These are phyloP conservation scores for Cordyceps sp. DNA, from an alignment of 2,329 filamentous ascomycete genomes.

Conservation along the genomic window DNA sequence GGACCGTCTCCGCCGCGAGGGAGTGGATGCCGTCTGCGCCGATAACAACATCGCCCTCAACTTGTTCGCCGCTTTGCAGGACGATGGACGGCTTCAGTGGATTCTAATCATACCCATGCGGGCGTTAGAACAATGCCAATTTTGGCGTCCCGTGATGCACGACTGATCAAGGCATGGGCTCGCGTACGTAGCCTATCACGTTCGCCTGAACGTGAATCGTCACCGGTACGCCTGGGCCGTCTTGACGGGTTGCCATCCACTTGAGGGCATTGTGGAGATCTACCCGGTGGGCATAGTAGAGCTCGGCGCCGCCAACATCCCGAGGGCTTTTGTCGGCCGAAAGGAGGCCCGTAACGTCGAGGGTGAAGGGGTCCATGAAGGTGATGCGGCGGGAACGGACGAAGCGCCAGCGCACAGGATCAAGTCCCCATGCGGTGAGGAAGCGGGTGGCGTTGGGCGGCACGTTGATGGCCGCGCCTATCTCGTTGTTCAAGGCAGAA, in stretches of 20 bases:
- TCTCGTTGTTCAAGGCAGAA: slow-evolving; percentile 18
- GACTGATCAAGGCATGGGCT: no score
- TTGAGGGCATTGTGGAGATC: slow-evolving; percentile 21
- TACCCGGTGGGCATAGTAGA: slow-evolving; percentile 21
- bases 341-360: slow-evolving; percentile 5
- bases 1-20: slow-evolving; percentile 10
- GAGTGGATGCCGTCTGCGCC: slow-evolving; percentile 27
- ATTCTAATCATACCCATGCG: slow-evolving; percentile 9
- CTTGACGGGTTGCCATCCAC: slow-evolving; percentile 13
- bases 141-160: no score
- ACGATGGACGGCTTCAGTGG: slow-evolving; percentile 10
- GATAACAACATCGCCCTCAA: slow-evolving; percentile 21
- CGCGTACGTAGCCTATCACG: slow-evolving; percentile 10
- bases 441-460: slow-evolving; percentile 19
- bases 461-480: slow-evolving; percentile 21
- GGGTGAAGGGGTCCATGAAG: slow-evolving; percentile 9
- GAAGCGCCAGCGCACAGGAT: slow-evolving; percentile 11
- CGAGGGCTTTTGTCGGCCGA: slow-evolving; percentile 5
- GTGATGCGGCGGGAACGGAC: slow-evolving; percentile 9
- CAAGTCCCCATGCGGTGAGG: slow-evolving; percentile 18
- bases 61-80: slow-evolving; percentile 11
- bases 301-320: slow-evolving; percentile 11
- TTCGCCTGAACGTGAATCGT: slow-evolving; percentile 8
- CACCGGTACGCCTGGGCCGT: slow-evolving; percentile 10
- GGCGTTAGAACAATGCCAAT: no score